phyloP scores from a whole-genome alignment of 2,329 filamentous ascomycete genomes.

The Penicillium polonicum region DNA sequence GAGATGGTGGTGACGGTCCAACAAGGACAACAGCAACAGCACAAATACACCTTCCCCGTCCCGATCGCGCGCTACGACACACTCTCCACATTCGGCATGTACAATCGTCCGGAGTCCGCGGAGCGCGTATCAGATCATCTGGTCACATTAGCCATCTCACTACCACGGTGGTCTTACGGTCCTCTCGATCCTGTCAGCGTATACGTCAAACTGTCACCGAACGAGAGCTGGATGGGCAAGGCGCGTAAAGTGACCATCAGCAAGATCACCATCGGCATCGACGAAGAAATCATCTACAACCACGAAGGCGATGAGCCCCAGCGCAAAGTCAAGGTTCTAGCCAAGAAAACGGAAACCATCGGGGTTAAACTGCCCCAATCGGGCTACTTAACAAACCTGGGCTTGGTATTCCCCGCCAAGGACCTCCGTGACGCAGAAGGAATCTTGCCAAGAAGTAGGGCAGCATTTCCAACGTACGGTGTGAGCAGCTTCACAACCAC shows the following conservation, averaged over 20 bases:
- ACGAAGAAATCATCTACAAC: constrained; percentile 98
- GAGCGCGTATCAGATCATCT: constrained; percentile 85
- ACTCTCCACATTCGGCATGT: constrained; percentile 98
- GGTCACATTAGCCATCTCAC: constrained; percentile 84
- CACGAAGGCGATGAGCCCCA: constrained; percentile 94
- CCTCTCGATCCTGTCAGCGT: constrained; percentile 93
- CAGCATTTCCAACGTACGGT: constrained; percentile 84
- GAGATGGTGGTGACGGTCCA: constrained; percentile 95
- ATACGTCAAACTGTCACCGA: constrained; percentile 90
- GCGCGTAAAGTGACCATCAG: constrained; percentile 89
- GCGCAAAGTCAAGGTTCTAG: constrained; percentile 82
- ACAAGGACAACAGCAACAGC: constrained; percentile 81
- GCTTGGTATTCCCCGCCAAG: constrained; percentile 84
- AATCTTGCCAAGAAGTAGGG: constrained; percentile 78
- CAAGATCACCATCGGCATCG: constrained; percentile 89
- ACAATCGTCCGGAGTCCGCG: constrained; percentile 89
- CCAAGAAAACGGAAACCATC: constrained; percentile 77
- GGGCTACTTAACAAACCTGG: constrained; percentile 90
- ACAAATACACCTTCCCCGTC: constrained; percentile 87
- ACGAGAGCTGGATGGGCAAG: constrained; percentile 86
- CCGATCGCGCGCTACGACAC: constrained; percentile 94
- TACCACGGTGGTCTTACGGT: constrained; percentile 95
- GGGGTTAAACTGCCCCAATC: constrained; percentile 83
- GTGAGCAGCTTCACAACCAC: constrained; percentile 91
- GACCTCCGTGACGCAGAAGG: constrained; percentile 85